Evolutionary conservation across 441 rosid species (phyloP).

Genomic region (Syzygium syzygioides): DNA sequence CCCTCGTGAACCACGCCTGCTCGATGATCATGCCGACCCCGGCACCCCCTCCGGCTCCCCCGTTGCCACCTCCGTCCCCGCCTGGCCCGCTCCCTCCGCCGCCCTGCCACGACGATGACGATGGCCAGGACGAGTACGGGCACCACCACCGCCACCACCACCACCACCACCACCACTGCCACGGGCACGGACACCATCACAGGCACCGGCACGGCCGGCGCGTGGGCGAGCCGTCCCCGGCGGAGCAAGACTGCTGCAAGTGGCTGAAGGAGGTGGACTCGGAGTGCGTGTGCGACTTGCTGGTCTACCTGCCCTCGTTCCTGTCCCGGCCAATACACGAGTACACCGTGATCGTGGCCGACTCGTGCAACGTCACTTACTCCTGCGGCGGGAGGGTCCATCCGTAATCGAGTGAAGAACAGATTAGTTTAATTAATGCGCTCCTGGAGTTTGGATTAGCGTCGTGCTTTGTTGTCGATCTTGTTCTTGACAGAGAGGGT

Average conservation of each 20-base stretch:
- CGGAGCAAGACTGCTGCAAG: constrained; percentile 8
- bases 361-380: constrained; percentile 7
- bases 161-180: neutral
- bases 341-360: constrained; percentile 6
- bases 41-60: neutral
- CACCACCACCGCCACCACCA: neutral
- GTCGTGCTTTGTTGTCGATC: neutral
- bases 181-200: neutral
- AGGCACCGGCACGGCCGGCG: neutral
- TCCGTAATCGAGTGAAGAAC: constrained; percentile 1
- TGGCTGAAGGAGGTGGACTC: constrained; percentile 13
- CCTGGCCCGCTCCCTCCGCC: neutral
- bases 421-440: neutral
- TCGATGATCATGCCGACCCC: neutral
- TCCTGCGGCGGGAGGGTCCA: constrained; percentile 5
- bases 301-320: constrained; percentile 10
- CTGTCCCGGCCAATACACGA: constrained; percentile 9
- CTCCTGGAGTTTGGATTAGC: neutral
- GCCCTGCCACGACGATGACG: neutral
- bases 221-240: neutral
- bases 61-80: neutral
- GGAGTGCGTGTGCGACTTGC: constrained; percentile 11
- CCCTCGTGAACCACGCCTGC: constrained; percentile 8
- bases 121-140: neutral
- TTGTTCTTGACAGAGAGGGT: neutral